Percentiles rank a stretch among this genome's conserved stretches.
Evolutionary conservation across 164 flowering plant species (phyloP).

Genomic region (Kingdonia uniflora): DNA sequence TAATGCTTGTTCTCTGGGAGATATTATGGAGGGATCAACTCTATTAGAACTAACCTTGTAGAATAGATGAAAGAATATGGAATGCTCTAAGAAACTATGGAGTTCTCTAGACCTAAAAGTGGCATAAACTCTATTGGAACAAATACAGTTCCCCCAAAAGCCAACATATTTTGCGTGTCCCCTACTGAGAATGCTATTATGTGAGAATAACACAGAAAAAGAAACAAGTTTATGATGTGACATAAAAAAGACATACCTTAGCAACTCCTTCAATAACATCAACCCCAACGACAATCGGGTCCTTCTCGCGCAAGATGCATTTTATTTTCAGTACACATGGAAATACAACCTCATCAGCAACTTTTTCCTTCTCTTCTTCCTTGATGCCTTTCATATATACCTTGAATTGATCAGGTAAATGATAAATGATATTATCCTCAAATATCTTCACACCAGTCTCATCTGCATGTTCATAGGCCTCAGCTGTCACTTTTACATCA

Average conservation of each 20-base stretch:
- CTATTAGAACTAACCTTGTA: too few species aligned
- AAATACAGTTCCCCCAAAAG: too few species aligned
- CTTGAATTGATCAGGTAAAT: constrained; percentile 89
- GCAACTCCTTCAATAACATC: constrained; percentile 85
- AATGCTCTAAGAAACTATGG: too few species aligned
- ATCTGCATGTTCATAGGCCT: constrained; percentile 91
- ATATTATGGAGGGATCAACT: too few species aligned
- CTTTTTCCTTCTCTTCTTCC: constrained; percentile 90
- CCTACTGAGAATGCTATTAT: too few species aligned
- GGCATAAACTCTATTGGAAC: too few species aligned
- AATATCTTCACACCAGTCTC: constrained; percentile 87
- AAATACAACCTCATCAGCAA: constrained; percentile 90
- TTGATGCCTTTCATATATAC: constrained; percentile 82
- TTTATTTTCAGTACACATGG: constrained; percentile 88
- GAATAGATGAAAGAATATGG: too few species aligned
- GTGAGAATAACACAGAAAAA: too few species aligned
- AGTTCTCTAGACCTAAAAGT: too few species aligned
- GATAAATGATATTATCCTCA: constrained; percentile 91
- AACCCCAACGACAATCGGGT: constrained; percentile 90
- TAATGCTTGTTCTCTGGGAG: too few species aligned
- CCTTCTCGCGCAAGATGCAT: constrained; percentile 87
- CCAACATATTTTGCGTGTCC: too few species aligned
- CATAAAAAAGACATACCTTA: constrained; percentile 42
- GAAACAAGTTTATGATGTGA: too few species aligned
- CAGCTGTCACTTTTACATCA: constrained; percentile 95